Base-by-base conservation (phyloP, 352 stramenopile genomes). In the Plasmopara halstedii region DNA sequence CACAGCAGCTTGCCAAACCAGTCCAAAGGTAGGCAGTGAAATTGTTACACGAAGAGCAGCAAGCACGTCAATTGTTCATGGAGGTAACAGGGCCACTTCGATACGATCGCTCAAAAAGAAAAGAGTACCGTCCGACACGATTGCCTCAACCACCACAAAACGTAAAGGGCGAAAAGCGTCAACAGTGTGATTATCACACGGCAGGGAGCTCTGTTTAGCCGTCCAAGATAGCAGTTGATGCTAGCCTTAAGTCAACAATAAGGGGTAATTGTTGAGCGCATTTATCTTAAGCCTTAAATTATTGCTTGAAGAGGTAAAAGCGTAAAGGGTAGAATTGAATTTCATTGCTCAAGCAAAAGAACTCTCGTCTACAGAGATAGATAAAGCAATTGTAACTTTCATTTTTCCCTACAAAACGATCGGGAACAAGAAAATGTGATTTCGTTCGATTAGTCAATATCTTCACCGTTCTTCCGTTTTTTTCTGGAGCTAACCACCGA, bases 281-380 rank as follows among this genome's bases (percentile, higher is more conserved):
- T n/a, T 47, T 82, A 6, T 75, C 72, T 13, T 64, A 59, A 39
- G 56, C 51, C 52, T 88, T 3, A 62, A 59, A 2, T 49, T 66
- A 9, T 50, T 84, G 39, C 48, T 85, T 15, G 70, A 85, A 36
- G 73, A 84, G 37, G 49, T 85, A 10, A 71, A 84, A 49, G 56
- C 63, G 29, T 84, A 88, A 52, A 65, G 61, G n/a, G 79, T 77
- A 31, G 68, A 88, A 37, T 48, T 88, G 10, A 71, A 85, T 33
- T 44, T 84, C n/a, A n/a, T n/a, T n/a, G 35, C 70, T 87, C 23
- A 77, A 85, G 1, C 25, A 29, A 29, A 29, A 29, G 25, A 11
- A 29, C 7, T 5, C 3, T 29, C 25, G 11, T 10, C 7, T 11
- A 11, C 7, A 10, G 25, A 11, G 6, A 10, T 29, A 6, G 3